Percentiles rank a stretch among this genome's conserved stretches.
Evolutionary conservation across 208 protist species (phyloP).

Genomic region (Leishmania major): DNA sequence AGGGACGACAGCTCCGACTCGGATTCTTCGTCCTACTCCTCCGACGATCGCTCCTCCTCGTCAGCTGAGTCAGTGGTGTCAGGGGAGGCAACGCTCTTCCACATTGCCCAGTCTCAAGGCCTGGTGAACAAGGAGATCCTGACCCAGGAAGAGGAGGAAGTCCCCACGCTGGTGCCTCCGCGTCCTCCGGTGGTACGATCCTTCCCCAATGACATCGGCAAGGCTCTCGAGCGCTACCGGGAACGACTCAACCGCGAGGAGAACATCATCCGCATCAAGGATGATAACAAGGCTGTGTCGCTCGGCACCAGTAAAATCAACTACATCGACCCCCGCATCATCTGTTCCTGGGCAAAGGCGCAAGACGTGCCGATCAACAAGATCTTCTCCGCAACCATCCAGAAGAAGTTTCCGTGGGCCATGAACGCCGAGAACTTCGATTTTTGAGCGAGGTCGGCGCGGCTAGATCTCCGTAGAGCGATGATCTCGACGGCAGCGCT

Average conservation of each 20-base stretch:
- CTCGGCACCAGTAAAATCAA: conserved; percentile 99
- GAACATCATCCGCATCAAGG: conserved; percentile 85
- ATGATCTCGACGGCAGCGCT: neutral
- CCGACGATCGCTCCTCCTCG: conserved; percentile 13
- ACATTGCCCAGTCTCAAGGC: conserved; percentile 52
- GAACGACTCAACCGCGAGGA: conserved; percentile 85
- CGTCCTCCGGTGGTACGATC: conserved; percentile 71
- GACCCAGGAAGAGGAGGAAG: conserved; percentile 53
- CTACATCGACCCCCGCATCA: conserved; percentile 99
- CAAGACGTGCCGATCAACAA: conserved; percentile 96
- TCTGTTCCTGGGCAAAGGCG: conserved; percentile 96
- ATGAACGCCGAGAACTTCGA: conserved; percentile 80
- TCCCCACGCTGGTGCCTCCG: conserved; percentile 46
- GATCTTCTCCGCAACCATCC: conserved; percentile 96
- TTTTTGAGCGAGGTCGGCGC: conserved; percentile 40
- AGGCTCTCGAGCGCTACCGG: conserved; percentile 64
- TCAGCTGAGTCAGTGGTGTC: conserved; percentile 14
- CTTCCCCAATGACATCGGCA: conserved; percentile 75
- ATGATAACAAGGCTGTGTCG: conserved; percentile 92
- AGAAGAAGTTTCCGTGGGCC: conserved; percentile 99
- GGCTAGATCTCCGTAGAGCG: neutral
- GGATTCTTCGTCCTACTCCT: conserved; percentile 12
- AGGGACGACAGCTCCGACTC: conserved; percentile 16
- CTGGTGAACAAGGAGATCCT: conserved; percentile 50
- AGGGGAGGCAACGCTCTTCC: conserved; percentile 61